phyloP scores from a whole-genome alignment of 2,329 filamentous ascomycete genomes.

The Elsinoe necatrix region DNA sequence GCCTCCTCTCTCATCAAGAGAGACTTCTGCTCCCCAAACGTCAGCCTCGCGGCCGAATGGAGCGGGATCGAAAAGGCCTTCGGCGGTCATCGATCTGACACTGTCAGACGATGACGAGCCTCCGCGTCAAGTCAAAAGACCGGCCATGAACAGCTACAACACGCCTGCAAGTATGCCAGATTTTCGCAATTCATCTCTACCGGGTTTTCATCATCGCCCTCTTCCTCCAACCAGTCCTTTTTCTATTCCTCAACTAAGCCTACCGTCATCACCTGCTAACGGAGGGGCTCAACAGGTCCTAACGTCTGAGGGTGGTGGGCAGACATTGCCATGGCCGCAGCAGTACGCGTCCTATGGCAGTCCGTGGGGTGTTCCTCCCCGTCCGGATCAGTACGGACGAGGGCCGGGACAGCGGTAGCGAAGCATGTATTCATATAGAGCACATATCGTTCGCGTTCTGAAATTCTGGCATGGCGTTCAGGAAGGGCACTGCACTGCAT shows the following conservation, averaged over 20 bases:
- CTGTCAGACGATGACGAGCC: conserved; percentile 39
- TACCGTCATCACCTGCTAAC: conserved; percentile 11
- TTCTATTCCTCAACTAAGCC: background rate
- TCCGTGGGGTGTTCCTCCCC: conserved; percentile 2
- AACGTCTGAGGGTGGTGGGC: background rate
- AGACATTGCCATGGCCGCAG: conserved; percentile 1
- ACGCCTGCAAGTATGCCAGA: conserved; percentile 18
- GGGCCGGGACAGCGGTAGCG: background rate
- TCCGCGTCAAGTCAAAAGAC: conserved; percentile 28
- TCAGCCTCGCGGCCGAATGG: conserved; percentile 26
- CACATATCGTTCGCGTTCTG: background rate
- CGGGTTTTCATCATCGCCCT: conserved; percentile 7
- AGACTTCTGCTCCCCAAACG: conserved; percentile 30
- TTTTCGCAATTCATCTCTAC: conserved; percentile 12
- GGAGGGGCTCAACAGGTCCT: conserved; percentile 12
- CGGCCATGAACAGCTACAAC: conserved; percentile 21
- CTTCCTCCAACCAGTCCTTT: background rate
- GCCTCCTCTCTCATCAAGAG: conserved; percentile 40
- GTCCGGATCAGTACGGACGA: background rate
- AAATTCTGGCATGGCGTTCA: conserved; percentile 4
- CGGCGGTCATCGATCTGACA: conserved; percentile 43
- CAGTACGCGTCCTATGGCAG: background rate
- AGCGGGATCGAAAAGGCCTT: conserved; percentile 36
- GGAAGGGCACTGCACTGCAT: background rate
- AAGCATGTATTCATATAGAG: background rate